These are phyloP conservation scores for Stylosanthes scabra DNA, from an alignment of 331 rosid genomes.

Conservation along the genomic window DNA sequence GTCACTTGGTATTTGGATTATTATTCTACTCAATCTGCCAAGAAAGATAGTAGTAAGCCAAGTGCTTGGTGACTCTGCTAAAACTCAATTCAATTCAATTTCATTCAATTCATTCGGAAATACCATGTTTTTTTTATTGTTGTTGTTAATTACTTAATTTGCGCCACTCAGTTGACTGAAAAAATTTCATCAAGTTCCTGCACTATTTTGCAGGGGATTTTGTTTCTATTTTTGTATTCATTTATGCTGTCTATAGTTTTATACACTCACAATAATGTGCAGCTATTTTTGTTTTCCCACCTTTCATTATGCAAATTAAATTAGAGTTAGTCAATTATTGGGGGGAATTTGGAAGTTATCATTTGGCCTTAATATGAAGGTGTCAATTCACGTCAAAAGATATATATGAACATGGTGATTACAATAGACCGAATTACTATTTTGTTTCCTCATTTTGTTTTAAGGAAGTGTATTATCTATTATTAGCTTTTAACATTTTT, in stretches of 20 bases:
- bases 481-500: too few species aligned
- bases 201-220: slow-evolving; percentile 30
- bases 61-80: slow-evolving; percentile 16
- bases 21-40: slow-evolving; percentile 24
- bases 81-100: background rate
- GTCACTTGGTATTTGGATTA: slow-evolving; percentile 47
- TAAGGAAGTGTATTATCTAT: too few species aligned
- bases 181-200: background rate
- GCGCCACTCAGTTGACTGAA: background rate
- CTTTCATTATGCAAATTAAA: too few species aligned
- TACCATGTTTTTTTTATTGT: background rate
- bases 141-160: background rate
- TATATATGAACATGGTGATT: background rate
- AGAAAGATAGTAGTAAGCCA: background rate
- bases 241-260: background rate
- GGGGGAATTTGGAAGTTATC: background rate
- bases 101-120: background rate
- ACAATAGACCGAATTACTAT: background rate
- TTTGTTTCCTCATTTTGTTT: too few species aligned
- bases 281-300: background rate
- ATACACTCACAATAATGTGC: background rate
- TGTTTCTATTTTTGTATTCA: background rate
- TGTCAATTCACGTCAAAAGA: background rate
- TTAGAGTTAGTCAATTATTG: background rate
- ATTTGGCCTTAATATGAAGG: background rate